phyloP scores from a whole-genome alignment of 2,329 filamentous ascomycete species.

The Monilinia fructicola region DNA sequence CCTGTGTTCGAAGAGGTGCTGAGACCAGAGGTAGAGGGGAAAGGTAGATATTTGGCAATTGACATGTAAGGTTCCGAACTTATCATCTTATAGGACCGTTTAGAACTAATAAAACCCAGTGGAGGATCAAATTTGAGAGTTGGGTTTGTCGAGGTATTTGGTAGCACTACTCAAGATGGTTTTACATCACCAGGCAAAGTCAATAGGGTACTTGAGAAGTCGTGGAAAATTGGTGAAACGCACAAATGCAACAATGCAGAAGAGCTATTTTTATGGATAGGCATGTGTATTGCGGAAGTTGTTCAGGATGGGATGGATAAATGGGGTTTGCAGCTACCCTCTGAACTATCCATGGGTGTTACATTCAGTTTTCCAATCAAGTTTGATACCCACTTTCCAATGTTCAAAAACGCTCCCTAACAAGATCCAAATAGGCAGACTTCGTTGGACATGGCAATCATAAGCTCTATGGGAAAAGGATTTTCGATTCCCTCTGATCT shows the following conservation, averaged over 20 bases:
- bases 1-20: slow-evolving; percentile 61
- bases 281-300: slow-evolving; percentile 71
- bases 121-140: slow-evolving; percentile 69
- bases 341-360: slow-evolving; percentile 62
- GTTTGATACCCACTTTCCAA: slow-evolving; percentile 29
- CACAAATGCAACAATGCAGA: slow-evolving; percentile 73
- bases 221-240: slow-evolving; percentile 72
- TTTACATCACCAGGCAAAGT: slow-evolving; percentile 29
- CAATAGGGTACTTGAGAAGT: slow-evolving; percentile 60
- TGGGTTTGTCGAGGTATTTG: slow-evolving; percentile 62
- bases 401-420: slow-evolving; percentile 21
- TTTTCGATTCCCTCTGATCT: slow-evolving; percentile 62
- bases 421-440: slow-evolving; percentile 46
- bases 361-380: slow-evolving; percentile 72
- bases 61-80: slow-evolving; percentile 58
- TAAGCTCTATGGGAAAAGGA: slow-evolving; percentile 70
- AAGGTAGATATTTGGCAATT: slow-evolving; percentile 60
- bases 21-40: slow-evolving; percentile 49
- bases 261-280: slow-evolving; percentile 79
- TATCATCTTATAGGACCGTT: background rate
- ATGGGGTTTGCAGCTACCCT: slow-evolving; percentile 43
- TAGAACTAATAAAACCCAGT: slow-evolving; percentile 45
- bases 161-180: slow-evolving; percentile 29
- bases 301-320: slow-evolving; percentile 56
- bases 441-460: slow-evolving; percentile 59